Conservation (phyloP, 2,329 filamentous ascomycete species). For the Penicillium expansum region DNA sequence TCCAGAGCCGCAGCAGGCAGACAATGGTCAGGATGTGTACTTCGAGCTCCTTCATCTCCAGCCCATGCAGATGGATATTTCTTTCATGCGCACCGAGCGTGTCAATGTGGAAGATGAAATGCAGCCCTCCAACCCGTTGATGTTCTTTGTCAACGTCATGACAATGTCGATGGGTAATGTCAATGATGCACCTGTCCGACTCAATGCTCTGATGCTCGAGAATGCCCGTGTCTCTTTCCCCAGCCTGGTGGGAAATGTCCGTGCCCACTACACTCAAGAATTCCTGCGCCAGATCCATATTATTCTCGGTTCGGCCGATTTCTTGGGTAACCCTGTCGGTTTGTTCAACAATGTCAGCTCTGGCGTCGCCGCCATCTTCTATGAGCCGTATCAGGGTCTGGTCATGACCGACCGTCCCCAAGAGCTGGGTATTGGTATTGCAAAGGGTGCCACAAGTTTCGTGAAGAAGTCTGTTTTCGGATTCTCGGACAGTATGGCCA, state of each 20-base stretch:
- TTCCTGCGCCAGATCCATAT: slow-evolving; percentile 95
- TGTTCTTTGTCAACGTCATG: slow-evolving; percentile 98
- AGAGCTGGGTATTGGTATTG: slow-evolving; percentile 90
- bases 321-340: slow-evolving; percentile 94
- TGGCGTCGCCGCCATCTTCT: slow-evolving; percentile 96
- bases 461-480: slow-evolving; percentile 99
- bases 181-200: slow-evolving; percentile 90
- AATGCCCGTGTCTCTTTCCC: slow-evolving; percentile 89
- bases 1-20: slow-evolving; percentile 81
- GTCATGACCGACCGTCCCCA: slow-evolving; percentile 95
- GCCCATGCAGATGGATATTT: slow-evolving; percentile 95
- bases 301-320: slow-evolving; percentile 94
- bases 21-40: slow-evolving; percentile 90
- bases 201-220: slow-evolving; percentile 92
- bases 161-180: slow-evolving; percentile 99
- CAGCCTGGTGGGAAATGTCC: slow-evolving; percentile 79
- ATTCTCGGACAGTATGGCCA: slow-evolving; percentile 94
- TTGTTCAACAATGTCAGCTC: slow-evolving; percentile 98
- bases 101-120: slow-evolving; percentile 96
- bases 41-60: slow-evolving; percentile 97
- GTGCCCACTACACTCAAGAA: slow-evolving; percentile 95
- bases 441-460: slow-evolving; percentile 93
- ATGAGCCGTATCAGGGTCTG: slow-evolving; percentile 96
- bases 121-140: slow-evolving; percentile 85
- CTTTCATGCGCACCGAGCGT: slow-evolving; percentile 92